These are phyloP conservation scores for Colletotrichum sp. DNA, from an alignment of 2,329 filamentous ascomycete species.

Conservation along the genomic window DNA sequence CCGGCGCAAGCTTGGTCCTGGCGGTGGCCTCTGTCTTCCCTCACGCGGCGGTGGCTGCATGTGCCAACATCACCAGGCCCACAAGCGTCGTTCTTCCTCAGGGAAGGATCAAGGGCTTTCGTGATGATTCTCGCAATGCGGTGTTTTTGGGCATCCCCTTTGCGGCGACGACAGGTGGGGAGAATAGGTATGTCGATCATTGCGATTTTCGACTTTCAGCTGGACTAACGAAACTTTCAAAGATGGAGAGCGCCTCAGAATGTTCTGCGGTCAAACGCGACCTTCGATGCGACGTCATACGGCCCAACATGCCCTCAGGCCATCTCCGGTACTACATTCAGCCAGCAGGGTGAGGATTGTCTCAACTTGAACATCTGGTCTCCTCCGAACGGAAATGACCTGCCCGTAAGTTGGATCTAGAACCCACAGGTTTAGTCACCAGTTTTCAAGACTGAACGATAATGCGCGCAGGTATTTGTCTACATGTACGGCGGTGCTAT, in stretches of 20 bases:
- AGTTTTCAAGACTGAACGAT: background rate
- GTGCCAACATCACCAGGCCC: background rate
- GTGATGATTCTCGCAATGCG: constrained; percentile 34
- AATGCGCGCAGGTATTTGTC: constrained; percentile 37
- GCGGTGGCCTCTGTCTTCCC: background rate
- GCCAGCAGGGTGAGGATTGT: constrained; percentile 41
- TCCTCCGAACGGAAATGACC: constrained; percentile 26
- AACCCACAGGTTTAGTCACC: background rate
- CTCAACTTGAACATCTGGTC: constrained; percentile 46
- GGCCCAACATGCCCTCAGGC: constrained; percentile 32
- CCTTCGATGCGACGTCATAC: constrained; percentile 27
- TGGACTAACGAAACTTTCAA: background rate
- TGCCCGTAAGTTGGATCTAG: constrained; percentile 27
- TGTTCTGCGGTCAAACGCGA: constrained; percentile 21
- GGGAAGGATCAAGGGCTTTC: constrained; percentile 38
- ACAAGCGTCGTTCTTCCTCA: constrained; percentile 27
- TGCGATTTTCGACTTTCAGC: background rate
- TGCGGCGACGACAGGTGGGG: constrained; percentile 42
- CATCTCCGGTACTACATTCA: constrained; percentile 23
- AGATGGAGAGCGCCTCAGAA: constrained; percentile 32
- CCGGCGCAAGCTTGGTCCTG: background rate
- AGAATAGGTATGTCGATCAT: constrained; percentile 34
- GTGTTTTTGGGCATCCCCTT: constrained; percentile 45
- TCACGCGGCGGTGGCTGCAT: background rate
- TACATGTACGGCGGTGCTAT: constrained; percentile 52